Percentiles rank a stretch among this genome's conserved stretches.
phyloP scores from a whole-genome alignment of 495 filamentous ascomycete genomes.

The Aspergillus avenaceus region DNA sequence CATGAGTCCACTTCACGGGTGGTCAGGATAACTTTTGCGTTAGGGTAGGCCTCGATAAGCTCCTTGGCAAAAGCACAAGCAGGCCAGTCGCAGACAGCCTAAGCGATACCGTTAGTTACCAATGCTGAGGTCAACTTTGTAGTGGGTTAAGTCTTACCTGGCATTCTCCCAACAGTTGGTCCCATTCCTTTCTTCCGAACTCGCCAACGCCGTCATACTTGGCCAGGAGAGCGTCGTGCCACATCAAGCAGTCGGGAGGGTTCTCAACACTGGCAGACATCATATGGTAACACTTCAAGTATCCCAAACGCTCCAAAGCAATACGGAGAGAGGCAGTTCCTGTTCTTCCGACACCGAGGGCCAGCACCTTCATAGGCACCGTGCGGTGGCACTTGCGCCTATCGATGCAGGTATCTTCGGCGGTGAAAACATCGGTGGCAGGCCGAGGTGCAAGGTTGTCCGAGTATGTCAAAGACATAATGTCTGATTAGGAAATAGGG shows the following conservation, averaged over 20 bases:
- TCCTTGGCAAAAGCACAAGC: conserved; percentile 63
- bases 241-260: conserved; percentile 55
- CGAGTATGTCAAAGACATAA: conserved; percentile 41
- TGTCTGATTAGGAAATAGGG: conserved; percentile 4
- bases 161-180: conserved; percentile 62
- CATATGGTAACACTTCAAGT: conserved; percentile 62
- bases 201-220: conserved; percentile 59
- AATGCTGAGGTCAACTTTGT: background rate
- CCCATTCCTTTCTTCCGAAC: conserved; percentile 62
- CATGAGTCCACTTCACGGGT: conserved; percentile 58
- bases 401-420: conserved; percentile 57
- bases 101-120: conserved; percentile 11
- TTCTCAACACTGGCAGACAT: conserved; percentile 61
- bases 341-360: conserved; percentile 60
- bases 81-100: conserved; percentile 63
- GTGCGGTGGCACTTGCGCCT: conserved; percentile 57
- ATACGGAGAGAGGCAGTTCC: conserved; percentile 62
- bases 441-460: conserved; percentile 45
- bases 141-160: conserved; percentile 29
- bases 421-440: conserved; percentile 46
- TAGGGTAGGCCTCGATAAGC: conserved; percentile 64
- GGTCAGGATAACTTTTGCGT: conserved; percentile 64
- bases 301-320: conserved; percentile 57
- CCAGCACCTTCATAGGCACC: conserved; percentile 64
- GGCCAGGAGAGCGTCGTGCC: conserved; percentile 61